A percentile compares a stretch with the other conserved stretches of the same genome.
Conservation (phyloP, 78 protist genomes). For the Protostelium mycophagum region DNA sequence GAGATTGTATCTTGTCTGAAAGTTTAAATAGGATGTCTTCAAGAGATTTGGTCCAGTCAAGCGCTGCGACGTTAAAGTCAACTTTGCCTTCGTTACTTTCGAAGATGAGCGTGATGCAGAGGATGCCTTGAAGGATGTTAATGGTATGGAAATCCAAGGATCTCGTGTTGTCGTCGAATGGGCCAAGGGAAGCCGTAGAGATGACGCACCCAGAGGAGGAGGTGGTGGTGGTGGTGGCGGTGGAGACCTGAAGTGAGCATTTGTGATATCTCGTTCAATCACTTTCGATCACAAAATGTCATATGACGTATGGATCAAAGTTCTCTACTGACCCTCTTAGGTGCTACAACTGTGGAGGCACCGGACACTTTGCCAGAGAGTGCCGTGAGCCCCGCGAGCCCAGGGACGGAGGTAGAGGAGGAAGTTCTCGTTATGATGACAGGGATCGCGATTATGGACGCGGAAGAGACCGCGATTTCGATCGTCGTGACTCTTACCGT, state of each 20-base stretch:
- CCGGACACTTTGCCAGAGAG: background rate
- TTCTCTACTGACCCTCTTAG: background rate
- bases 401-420: no score
- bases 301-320: no score
- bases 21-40: background rate
- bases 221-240: background rate
- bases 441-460: background rate
- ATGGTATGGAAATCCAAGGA: background rate
- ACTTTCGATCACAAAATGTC: no score
- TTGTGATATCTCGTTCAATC: background rate
- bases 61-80: background rate
- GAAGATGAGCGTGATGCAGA: constrained; percentile 7
- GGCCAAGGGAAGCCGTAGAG: background rate
- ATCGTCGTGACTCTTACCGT: background rate
- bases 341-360: background rate
- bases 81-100: constrained; percentile 6
- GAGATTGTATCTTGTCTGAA: no score
- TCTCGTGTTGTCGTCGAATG: background rate
- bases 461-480: background rate
- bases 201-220: background rate
- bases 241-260: background rate
- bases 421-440: no score
- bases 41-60: background rate
- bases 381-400: background rate
- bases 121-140: background rate